Base-by-base conservation (phyloP, 108 stramenopile species). In the Cyclotella sp. region DNA sequence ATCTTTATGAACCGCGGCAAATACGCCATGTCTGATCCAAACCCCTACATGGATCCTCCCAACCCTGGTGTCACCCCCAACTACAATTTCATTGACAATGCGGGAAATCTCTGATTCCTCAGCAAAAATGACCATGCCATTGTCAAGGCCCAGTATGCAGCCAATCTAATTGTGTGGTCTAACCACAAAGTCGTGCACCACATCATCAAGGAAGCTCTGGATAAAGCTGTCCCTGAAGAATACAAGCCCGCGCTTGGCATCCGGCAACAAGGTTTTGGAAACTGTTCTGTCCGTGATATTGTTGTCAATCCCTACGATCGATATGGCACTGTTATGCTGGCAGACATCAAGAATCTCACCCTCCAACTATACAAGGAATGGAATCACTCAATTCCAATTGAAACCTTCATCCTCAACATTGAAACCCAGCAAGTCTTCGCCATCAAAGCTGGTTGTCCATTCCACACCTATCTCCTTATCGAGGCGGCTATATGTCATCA, bases 371-470 rank as follows among this genome's bases (percentile, higher is more conserved):
- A 55, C 55, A 55, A 55, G 55, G 22, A 21, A 2, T 55, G 55
- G 55, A 55, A 55, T 8, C 55, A 7, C 2, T 12, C 22, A 6
- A 24, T 24, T 0, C 55, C 55, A 5, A 24, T 55, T 21, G 55
- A 55, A 55, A 55, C 55, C 21, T 55, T 55, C 24, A 1, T 55
- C 5, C 21, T 3, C 13, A 55, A 55, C 55, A 55, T 55, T 3
- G 55, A 55, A 26, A 24, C 19, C 55, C 55, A 55, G 24, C 55
- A 55, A 55, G 55, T 55, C 55, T 55, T 55, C 8, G 55, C 22
- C 22, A 19, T 2, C 55, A 55, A 55, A 12, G 7, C 55, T 12
- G 22, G 22, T 2, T 2, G 8, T 21, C 55, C 55, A 1, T 55
- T 55, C 55, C 55, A 55, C 24, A 26, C 11, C 24, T 55, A 55